Base-by-base conservation (phyloP, 352 stramenopile species). In the Phytophthora foliorum region DNA sequence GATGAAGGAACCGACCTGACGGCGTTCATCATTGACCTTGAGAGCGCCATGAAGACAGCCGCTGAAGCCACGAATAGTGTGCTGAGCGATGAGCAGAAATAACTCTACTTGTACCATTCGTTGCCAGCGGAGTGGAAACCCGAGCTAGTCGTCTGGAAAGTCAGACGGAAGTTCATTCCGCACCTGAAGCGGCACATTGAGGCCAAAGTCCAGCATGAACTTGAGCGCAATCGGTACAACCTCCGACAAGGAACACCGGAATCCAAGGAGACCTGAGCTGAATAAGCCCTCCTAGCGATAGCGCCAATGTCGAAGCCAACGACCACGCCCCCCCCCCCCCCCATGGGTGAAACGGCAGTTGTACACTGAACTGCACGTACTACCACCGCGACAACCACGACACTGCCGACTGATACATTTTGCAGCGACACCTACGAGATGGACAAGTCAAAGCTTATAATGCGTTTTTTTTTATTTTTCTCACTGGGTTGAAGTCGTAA, bases 101-200 rank as follows among this genome's bases (percentile, higher is more conserved):
- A n/a, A n/a, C n/a, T n/a, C n/a, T n/a, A n/a, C n/a, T n/a, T n/a
- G n/a, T n/a, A n/a, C n/a, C n/a, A n/a, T n/a, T n/a, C n/a, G n/a
- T n/a, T 59, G 9, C 36, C 34, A 21, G 19, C 0, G 1, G 21
- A 21, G 2, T 58, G 22, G 36, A 49, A 59, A 16, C 3, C 24
- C 6, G 36, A 50, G 2, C 6, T 50, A 1, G 16, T 19, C 38
- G 38, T 38, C 4, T 31, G 36, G 22, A 49, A 59, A 24, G 36
- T 34, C 21, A 50, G 16, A 11, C 29, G 10, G 14, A 60, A 67
- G 49, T 67, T 34, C n/a, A 60, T 67, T 25, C 59, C 48, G n/a
- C n/a, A n/a, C n/a, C n/a, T n/a, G n/a, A n/a, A n/a, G n/a, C 51
- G 39, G 19, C 29, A 46, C 36, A 69, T 69, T 22, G 51, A 63